Evolutionary conservation across 129 eudicot species (phyloP).

Genomic region (Pseudognaphalium luteoalbum): DNA sequence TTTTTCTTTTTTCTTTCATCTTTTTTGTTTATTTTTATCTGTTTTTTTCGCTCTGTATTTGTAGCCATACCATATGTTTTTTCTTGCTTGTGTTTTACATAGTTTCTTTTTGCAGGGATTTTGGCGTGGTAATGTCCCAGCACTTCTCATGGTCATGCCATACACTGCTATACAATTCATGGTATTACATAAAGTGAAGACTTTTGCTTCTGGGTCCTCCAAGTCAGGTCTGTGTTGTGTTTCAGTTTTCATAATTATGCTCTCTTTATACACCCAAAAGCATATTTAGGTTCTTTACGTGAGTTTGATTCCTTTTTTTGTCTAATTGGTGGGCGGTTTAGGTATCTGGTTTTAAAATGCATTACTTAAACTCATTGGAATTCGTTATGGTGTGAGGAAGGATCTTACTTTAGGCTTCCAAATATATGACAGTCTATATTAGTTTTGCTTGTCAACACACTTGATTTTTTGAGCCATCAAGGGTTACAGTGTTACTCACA

Average conservation of each 20-base stretch:
- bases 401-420: not conserved
- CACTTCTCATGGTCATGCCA: constrained; percentile 97
- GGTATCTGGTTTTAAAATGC: not conserved
- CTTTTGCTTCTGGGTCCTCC: constrained; percentile 83
- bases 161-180: constrained; percentile 90
- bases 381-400: constrained; percentile 1
- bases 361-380: not conserved
- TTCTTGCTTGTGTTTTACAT: not conserved
- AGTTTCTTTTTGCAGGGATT: constrained; percentile 58
- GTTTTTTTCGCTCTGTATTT: not conserved
- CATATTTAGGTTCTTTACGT: not conserved
- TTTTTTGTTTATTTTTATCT: not conserved
- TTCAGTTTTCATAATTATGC: not conserved
- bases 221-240: constrained; percentile 60
- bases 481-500: not conserved
- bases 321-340: not conserved
- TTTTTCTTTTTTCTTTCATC: not conserved
- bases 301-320: not conserved
- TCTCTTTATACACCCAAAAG: not conserved
- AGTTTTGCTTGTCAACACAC: not conserved
- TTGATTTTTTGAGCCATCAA: not conserved
- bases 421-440: not conserved
- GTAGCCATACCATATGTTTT: not conserved
- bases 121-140: constrained; percentile 99
- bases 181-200: constrained; percentile 79